Conservation (phyloP, 768 basidiomycete species). For the Auricularia sp. region DNA sequence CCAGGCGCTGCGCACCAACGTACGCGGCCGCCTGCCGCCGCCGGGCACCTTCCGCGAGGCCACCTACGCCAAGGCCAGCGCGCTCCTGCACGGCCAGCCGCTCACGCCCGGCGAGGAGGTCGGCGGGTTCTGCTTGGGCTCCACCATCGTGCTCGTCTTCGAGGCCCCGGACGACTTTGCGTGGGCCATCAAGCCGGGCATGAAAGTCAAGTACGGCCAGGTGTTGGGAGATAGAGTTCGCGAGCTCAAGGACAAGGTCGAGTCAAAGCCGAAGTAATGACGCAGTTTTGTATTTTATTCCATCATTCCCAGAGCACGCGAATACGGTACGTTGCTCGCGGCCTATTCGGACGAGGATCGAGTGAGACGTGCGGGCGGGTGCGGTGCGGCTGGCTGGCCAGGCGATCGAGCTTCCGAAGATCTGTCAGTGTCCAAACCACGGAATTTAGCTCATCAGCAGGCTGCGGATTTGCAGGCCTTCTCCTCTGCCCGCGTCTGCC, state of each 20-base stretch:
- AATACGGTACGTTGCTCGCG: no score
- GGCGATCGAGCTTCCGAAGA: no score
- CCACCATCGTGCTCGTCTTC: constrained; percentile 93
- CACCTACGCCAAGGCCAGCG: constrained; percentile 76
- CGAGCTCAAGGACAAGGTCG: not conserved
- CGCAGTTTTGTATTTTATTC: not conserved
- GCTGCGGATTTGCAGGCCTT: no score
- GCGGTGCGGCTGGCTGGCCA: no score
- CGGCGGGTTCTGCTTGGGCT: constrained; percentile 93
- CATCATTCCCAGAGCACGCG: no score
- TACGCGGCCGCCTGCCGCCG: constrained; percentile 53
- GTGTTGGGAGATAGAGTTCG: not conserved
- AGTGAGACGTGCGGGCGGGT: no score
- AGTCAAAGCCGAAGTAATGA: not conserved
- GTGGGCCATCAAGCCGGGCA: constrained; percentile 65
- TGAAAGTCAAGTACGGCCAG: constrained; percentile 43
- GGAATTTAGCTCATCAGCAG: no score
- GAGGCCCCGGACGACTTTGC: constrained; percentile 83
- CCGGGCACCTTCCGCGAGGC: constrained; percentile 88
- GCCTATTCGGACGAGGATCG: no score
- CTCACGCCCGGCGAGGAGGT: constrained; percentile 84
- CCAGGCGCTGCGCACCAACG: constrained; percentile 84
- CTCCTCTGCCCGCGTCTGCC: no score
- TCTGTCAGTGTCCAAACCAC: no score
- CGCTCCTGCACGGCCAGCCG: constrained; percentile 78